Evolutionary conservation across 305 asterid genomes (phyloP).

Genomic region (Nicotiana rustica): DNA sequence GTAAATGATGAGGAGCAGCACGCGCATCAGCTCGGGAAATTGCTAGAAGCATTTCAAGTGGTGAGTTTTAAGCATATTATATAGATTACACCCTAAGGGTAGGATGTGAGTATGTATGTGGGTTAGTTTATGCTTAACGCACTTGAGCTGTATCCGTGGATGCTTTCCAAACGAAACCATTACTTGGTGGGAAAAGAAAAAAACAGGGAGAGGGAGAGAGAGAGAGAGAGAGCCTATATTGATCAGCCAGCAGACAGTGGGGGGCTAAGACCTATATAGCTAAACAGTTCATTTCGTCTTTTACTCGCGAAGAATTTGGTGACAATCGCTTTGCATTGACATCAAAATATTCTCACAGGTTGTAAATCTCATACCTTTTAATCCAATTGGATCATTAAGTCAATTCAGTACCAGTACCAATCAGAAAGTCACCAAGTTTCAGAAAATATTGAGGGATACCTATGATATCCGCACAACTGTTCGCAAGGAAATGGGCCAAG

Average conservation of each 20-base stretch:
- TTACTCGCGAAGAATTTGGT: background rate
- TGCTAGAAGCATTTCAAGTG: conserved; percentile 75
- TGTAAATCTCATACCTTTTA: conserved; percentile 92
- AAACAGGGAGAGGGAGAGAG: background rate
- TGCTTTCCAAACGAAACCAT: background rate
- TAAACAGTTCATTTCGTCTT: background rate
- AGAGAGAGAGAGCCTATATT: background rate
- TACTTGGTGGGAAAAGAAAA: background rate
- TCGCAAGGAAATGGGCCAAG: conserved; percentile 99
- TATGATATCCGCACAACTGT: conserved; percentile 86
- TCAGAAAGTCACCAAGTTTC: conserved; percentile 70
- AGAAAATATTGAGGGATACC: conserved; percentile 75
- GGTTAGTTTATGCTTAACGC: background rate
- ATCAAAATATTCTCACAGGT: conserved; percentile 59
- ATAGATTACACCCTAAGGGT: background rate
- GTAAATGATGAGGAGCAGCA: conserved; percentile 91
- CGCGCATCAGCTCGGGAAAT: conserved; percentile 91
- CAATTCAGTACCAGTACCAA: conserved; percentile 63
- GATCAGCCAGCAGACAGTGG: background rate
- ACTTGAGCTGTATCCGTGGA: background rate
- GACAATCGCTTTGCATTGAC: background rate
- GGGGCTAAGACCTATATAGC: background rate
- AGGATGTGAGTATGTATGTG: background rate
- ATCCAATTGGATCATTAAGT: conserved; percentile 90
- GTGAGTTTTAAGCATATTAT: conserved; percentile 51